These are phyloP conservation scores for Schizochytrium sp. DNA, from an alignment of 108 stramenopile genomes.

Conservation along the genomic window DNA sequence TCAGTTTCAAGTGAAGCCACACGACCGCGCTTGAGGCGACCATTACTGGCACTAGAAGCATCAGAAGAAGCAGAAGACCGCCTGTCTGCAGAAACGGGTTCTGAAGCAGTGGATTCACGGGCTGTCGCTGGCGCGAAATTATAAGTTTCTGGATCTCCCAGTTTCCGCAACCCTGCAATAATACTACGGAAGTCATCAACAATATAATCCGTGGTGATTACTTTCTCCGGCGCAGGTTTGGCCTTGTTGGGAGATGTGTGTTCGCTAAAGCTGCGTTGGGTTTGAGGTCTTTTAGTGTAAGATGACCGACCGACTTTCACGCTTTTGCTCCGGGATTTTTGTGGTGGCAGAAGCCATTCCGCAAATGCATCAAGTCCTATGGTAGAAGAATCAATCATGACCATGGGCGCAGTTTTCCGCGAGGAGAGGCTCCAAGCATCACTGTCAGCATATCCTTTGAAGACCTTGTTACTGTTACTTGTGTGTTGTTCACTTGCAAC, in stretches of 20 bases:
- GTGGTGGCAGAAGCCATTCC: neutral
- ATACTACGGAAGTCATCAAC: no score
- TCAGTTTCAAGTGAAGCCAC: neutral
- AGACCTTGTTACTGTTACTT: neutral
- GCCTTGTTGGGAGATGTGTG: no score
- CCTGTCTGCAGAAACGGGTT: neutral
- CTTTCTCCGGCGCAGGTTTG: no score
- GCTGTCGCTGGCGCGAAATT: no score
- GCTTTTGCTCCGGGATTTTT: neutral
- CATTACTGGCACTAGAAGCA: neutral
- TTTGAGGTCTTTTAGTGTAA: neutral
- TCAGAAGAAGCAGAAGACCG: neutral
- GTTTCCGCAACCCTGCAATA: no score
- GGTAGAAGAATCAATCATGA: neutral
- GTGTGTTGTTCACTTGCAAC: neutral
- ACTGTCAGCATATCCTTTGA: neutral
- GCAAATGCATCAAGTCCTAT: conserved; percentile 26
- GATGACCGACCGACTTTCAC: neutral
- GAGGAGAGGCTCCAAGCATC: conserved; percentile 11
- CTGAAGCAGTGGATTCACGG: neutral
- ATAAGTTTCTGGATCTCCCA: no score
- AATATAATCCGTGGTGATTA: no score
- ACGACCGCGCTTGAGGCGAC: conserved; percentile 12
- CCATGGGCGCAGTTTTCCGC: conserved; percentile 30
- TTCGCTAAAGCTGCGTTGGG: no score